Evolutionary conservation across 1,139 yeast genomes (phyloP).

Genomic region (Kodamaea plutei): DNA sequence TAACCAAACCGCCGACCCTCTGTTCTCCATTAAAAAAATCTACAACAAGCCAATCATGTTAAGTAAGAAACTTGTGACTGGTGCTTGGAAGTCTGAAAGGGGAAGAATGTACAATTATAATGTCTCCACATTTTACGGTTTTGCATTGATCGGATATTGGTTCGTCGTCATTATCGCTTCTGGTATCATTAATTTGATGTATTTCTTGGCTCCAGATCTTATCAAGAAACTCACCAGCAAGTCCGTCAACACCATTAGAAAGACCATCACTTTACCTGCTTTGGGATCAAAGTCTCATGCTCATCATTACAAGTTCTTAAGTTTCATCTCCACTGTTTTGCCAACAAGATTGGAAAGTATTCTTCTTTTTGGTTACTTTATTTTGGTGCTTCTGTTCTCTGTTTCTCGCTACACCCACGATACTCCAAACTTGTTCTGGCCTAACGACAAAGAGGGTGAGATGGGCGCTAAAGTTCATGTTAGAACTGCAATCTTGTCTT

Average conservation of each 20-base stretch:
- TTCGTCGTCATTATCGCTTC: slow-evolving; percentile 41
- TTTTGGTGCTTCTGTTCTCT: slow-evolving; percentile 40
- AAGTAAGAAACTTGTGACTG: slow-evolving; percentile 18
- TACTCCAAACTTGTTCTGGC: slow-evolving; percentile 32
- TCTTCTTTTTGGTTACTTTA: slow-evolving; percentile 35
- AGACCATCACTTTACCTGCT: slow-evolving; percentile 46
- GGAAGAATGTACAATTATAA: slow-evolving; percentile 39
- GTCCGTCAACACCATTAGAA: slow-evolving; percentile 35
- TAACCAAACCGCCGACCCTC: slow-evolving; percentile 24
- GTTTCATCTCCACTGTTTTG: slow-evolving; percentile 34
- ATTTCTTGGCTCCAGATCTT: slow-evolving; percentile 32
- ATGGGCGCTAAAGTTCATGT: slow-evolving; percentile 56
- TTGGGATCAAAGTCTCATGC: slow-evolving; percentile 40
- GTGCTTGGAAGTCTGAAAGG: slow-evolving; percentile 35
- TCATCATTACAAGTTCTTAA: slow-evolving; percentile 25
- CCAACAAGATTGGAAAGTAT: slow-evolving; percentile 62
- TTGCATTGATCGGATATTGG: slow-evolving; percentile 46
- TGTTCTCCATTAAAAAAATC: slow-evolving; percentile 21
- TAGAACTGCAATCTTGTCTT: slow-evolving; percentile 52
- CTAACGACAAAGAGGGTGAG: slow-evolving; percentile 25
- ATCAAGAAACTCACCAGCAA: slow-evolving; percentile 30
- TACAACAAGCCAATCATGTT: slow-evolving; percentile 31
- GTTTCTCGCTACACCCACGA: slow-evolving; percentile 39
- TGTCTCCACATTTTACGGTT: slow-evolving; percentile 47
- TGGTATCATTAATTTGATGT: slow-evolving; percentile 33